These are phyloP conservation scores for Fusarium armeniacum DNA, from an alignment of 2,329 filamentous ascomycete species.

Conservation along the genomic window DNA sequence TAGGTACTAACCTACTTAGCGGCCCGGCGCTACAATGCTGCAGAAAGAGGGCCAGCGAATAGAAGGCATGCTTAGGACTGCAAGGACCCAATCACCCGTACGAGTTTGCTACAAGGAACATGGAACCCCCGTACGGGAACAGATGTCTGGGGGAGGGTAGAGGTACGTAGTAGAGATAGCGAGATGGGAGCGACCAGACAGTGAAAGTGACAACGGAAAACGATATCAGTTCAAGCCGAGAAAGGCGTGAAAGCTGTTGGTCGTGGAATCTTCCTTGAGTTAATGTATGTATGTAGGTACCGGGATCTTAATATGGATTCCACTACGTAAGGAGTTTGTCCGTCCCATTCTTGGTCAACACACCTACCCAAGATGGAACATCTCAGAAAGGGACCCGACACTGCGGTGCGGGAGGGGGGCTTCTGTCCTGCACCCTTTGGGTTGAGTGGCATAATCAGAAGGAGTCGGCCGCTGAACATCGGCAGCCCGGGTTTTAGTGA, in stretches of 20 bases:
- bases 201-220: slow-evolving; percentile 7
- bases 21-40: slow-evolving; percentile 46
- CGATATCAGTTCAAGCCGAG: slow-evolving; percentile 3
- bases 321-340: not conserved
- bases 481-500: slow-evolving; percentile 30
- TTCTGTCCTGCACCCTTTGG: not conserved
- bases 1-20: slow-evolving; percentile 32
- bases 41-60: slow-evolving; percentile 45
- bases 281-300: not conserved
- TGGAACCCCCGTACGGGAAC: slow-evolving; percentile 35
- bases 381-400: slow-evolving; percentile 26
- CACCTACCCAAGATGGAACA: not conserved
- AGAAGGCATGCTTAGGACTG: slow-evolving; percentile 20
- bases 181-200: not conserved
- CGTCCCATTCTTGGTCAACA: slow-evolving; percentile 5
- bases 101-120: slow-evolving; percentile 38
- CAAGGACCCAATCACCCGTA: slow-evolving; percentile 43
- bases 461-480: slow-evolving; percentile 33
- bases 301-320: not conserved
- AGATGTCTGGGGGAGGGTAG: slow-evolving; percentile 22
- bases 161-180: slow-evolving; percentile 6
- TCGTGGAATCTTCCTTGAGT: slow-evolving; percentile 13
- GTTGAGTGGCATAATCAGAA: not conserved
- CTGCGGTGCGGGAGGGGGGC: slow-evolving; percentile 25
- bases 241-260: slow-evolving; percentile 16